Evolutionary conservation across 305 asterid genomes (phyloP), one percentile per base, ranked within the genome.

Genomic region (Fraxinus nigra): DNA sequence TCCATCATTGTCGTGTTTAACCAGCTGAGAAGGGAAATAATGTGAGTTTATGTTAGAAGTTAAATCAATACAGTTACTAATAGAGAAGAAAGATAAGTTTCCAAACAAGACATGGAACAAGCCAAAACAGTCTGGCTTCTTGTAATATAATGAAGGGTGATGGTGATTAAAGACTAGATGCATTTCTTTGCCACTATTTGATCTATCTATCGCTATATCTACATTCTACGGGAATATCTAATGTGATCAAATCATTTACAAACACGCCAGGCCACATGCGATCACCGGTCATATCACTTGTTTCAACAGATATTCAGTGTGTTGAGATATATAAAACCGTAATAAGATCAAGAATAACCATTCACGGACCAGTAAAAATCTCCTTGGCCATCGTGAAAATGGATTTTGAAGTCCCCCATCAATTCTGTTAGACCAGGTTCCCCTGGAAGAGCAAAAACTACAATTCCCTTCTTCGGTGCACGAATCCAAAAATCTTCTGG

Each of bases 401-500:
- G 94, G 84, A 94, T 85, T 89, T 96, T 96, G 89, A 93, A 96
- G 89, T 96, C 99, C 79, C 99, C 99, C 28, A 83, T 84, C 86
- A 94, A 85, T 91, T 96, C 98, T 26, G 98, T 93, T 72, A 96
- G 91, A 80, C 98, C 98, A 63, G 95, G 98, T 87, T 94, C 96
- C 82, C 99, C 97, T 11, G 99, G 99, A 65, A 95, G 90, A 84
- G 99, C 98, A 81, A 96, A 96, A 81, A 96, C 97, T 75, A 94
- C 94, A 4, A 94, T 86, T 43, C 97, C 97, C 90, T 92, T 95
- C 87, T 82, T 93, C 18, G 91, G 92, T 80, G 98, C 89, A 63
- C 98, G 97, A 65, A 96, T 89, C 99, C 99, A 94, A 85, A 96
- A 95, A 89, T 94, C 97, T 86, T 94, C 98, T 5, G 99, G 95